Evolutionary conservation across 192 early-diverging fungal species (phyloP), one percentile per base, ranked within the genome.

Genomic region (Podila verticillata): DNA sequence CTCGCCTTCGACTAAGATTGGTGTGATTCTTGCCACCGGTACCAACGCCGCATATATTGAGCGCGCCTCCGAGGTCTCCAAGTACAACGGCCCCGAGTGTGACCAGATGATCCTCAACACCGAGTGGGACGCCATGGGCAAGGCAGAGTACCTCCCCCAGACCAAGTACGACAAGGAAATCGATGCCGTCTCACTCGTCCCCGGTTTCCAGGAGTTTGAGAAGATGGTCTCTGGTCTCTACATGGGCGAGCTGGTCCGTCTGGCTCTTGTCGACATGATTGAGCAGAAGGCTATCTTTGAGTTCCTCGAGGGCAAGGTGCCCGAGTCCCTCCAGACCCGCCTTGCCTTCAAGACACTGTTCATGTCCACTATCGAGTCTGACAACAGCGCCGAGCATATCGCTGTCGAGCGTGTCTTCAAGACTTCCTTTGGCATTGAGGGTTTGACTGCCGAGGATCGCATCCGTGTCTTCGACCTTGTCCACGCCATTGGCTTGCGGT

Each of bases 181-280:
- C 63, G 95, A 97, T 83, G 79, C 86, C 57, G 86, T 88, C 60
- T 92, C 91, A 48, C 80, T 83, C 70, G 92, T 94, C 72, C 91
- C 93, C 19, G 86, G 89, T 59, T 88, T 91, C 72, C 96, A 96
- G 79, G 89, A 88, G 4, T 97, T 92, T 84, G 96, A 98, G 85
- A 98, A 97, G 85, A 93, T 96, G 89, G 91, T 97, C 63, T 94
- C 94, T 34, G 96, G 96, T 70, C 88, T 92, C 82, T 98, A 96
- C 67, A 75, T 98, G 62, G 95, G 96, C 72, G 96, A 98, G 82
- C 80, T 98, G 32, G 88, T 88, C 3, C 91, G 96, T 31, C 86
- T 92, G 74, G 84, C 91, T 29, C 63, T 93, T 34, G 72, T 95
- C 58, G 95, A 97, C 84, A 87, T 96, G 65, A 88, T 94, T 51